Percentiles rank a stretch among this genome's conserved stretches.
Conservation (phyloP, 768 basidiomycete genomes). For the Phylloporus arenicola region DNA sequence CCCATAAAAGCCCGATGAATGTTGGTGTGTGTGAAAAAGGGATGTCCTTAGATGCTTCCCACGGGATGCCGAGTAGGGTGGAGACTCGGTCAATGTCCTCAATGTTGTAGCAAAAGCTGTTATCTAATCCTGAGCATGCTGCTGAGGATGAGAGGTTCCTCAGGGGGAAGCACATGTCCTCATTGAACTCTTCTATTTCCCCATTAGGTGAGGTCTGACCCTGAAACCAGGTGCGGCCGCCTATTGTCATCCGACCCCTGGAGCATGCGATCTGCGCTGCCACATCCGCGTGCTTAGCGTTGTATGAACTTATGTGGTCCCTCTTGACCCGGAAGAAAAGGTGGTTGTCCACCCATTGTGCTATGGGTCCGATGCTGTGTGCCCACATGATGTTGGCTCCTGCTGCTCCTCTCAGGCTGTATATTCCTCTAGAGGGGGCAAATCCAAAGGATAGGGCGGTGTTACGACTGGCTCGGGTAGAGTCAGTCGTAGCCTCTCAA, state of each 20-base stretch:
- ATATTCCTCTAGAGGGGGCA: not conserved
- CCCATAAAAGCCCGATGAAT: slow-evolving; percentile 34
- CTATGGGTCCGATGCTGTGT: not conserved
- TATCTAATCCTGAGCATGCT: not conserved
- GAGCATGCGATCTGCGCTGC: too few relatives aligned
- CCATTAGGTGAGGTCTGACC: not conserved
- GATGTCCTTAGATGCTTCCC: slow-evolving; percentile 4
- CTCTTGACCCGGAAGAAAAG: slow-evolving; percentile 6
- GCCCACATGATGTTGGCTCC: slow-evolving; percentile 1
- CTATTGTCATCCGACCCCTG: not conserved
- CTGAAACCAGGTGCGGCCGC: slow-evolving; percentile 3
- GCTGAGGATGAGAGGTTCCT: not conserved
- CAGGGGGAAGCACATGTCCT: not conserved
- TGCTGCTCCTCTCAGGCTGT: slow-evolving; percentile 9
- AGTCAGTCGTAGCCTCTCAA: too few relatives aligned
- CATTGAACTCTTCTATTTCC: not conserved
- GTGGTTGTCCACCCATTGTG: slow-evolving; percentile 2
- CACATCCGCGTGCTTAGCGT: too few relatives aligned
- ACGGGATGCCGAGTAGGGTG: slow-evolving; percentile 1
- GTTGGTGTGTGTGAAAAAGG: not conserved
- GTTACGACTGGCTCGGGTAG: too few relatives aligned
- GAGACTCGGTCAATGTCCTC: slow-evolving; percentile 1
- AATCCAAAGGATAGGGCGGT: not conserved
- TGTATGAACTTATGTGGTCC: not conserved
- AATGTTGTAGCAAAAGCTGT: not conserved